phyloP scores from a whole-genome alignment of 495 filamentous ascomycete genomes.

The Daldinia bambusicola region DNA sequence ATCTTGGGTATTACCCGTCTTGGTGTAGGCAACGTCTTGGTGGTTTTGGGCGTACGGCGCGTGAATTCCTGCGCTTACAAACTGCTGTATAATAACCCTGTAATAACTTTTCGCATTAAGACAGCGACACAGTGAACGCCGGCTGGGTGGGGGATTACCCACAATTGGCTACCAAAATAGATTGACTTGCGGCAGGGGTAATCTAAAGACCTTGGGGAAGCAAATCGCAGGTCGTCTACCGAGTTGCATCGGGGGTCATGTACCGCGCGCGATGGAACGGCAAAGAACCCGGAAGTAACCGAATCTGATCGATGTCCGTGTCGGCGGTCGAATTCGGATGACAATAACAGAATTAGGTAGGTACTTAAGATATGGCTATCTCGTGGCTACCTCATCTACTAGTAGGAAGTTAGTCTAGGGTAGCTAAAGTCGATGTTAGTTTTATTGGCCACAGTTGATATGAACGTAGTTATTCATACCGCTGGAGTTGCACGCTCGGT shows the following conservation, averaged over 20 bases:
- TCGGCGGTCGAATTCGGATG: not conserved
- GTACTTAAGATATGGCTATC: not conserved
- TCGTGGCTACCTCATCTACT: not conserved
- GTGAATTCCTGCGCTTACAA: slow-evolving; percentile 25
- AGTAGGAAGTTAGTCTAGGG: not conserved
- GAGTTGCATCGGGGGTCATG: not conserved
- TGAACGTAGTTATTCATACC: not conserved
- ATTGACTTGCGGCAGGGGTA: slow-evolving; percentile 7
- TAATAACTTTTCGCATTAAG: slow-evolving; percentile 1
- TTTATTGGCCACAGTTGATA: not conserved
- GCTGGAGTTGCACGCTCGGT: too few species aligned
- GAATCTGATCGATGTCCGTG: not conserved
- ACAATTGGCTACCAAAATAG: slow-evolving; percentile 10
- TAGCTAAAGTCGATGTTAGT: not conserved
- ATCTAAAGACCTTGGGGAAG: slow-evolving; percentile 11
- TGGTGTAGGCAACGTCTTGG: not conserved
- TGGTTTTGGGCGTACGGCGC: not conserved
- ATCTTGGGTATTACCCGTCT: slow-evolving; percentile 1
- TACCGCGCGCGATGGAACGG: not conserved
- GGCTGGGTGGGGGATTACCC: not conserved
- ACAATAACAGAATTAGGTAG: too few species aligned
- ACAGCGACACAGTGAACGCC: not conserved
- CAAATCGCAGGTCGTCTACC: not conserved
- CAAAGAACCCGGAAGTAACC: not conserved
- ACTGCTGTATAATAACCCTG: slow-evolving; percentile 20